Conservation (phyloP, 495 filamentous ascomycete species). For the Daldinia bambusicola region DNA sequence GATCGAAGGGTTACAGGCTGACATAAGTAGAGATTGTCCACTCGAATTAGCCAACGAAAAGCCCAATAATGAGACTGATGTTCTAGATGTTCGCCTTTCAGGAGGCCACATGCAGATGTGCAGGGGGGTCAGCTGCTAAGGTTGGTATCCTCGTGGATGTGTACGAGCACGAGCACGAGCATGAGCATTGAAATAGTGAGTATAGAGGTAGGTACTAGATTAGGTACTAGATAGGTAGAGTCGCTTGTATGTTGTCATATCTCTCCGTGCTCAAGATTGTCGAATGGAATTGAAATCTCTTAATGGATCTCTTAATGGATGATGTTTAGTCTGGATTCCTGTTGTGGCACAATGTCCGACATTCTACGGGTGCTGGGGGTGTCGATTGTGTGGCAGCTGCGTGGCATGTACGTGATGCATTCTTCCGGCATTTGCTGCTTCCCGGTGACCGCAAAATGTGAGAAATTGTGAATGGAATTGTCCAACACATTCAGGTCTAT, state of each 20-base stretch:
- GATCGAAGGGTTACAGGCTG: constrained; percentile 29
- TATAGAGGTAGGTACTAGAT: too few relatives aligned
- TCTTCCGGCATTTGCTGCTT: constrained; percentile 34
- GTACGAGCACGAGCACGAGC: too few relatives aligned
- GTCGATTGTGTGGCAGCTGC: constrained; percentile 25
- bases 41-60: constrained; percentile 16
- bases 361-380: constrained; percentile 4
- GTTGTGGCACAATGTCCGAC: constrained; percentile 40
- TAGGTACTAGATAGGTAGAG: background rate
- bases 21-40: constrained; percentile 26
- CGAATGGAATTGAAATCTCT: constrained; percentile 8
- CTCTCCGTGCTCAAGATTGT: constrained; percentile 22
- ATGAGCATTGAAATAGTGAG: too few relatives aligned
- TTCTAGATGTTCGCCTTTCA: constrained; percentile 33
- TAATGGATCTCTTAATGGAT: constrained; percentile 20
- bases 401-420: constrained; percentile 35
- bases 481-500: too few relatives aligned
- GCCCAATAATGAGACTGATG: constrained; percentile 12
- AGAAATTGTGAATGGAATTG: background rate
- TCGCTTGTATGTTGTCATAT: constrained; percentile 14
- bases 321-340: constrained; percentile 16
- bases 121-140: constrained; percentile 40
- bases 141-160: constrained; percentile 26
- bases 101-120: constrained; percentile 34
- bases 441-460: constrained; percentile 9